phyloP scores from a whole-genome alignment of 169 alveolate species.

The Theileria equi region DNA sequence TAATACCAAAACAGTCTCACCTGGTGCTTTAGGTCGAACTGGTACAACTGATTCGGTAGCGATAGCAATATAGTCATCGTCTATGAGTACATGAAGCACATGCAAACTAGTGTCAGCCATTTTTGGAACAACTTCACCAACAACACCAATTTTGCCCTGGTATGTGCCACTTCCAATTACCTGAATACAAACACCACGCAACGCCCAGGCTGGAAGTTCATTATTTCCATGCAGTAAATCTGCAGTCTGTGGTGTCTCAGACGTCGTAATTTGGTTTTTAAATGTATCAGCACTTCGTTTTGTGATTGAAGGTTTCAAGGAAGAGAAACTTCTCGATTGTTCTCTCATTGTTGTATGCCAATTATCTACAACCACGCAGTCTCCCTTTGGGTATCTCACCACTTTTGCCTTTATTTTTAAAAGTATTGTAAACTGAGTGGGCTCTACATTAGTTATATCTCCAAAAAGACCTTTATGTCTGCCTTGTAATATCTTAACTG shows the following conservation, averaged over 20 bases:
- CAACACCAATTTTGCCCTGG: slow-evolving; percentile 43
- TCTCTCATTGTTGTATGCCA: slow-evolving; percentile 31
- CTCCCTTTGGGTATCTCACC: slow-evolving; percentile 71
- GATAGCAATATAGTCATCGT: slow-evolving; percentile 67
- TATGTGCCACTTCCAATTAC: slow-evolving; percentile 54
- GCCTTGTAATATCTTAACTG: slow-evolving; percentile 75
- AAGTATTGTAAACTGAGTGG: slow-evolving; percentile 70
- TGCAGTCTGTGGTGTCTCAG: not conserved
- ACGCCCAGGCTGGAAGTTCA: slow-evolving; percentile 20
- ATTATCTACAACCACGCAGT: slow-evolving; percentile 56
- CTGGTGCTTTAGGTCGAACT: slow-evolving; percentile 27
- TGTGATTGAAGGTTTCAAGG: not conserved
- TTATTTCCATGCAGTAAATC: not conserved
- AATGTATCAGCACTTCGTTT: too few relatives aligned
- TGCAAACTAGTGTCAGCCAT: slow-evolving; percentile 54
- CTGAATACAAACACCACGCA: slow-evolving; percentile 43
- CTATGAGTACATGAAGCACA: slow-evolving; percentile 55
- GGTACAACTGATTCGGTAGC: slow-evolving; percentile 63
- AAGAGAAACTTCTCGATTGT: not conserved
- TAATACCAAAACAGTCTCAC: slow-evolving; percentile 16
- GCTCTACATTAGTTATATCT: slow-evolving; percentile 73
- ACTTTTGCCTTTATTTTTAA: slow-evolving; percentile 74
- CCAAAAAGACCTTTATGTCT: slow-evolving; percentile 73
- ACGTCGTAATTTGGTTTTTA: not conserved
- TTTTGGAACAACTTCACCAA: slow-evolving; percentile 48